A percentile compares a stretch with the other conserved stretches of the same genome.
Conservation (phyloP, 805 yeast genomes). For the Saccharomycopsis capsularis region DNA sequence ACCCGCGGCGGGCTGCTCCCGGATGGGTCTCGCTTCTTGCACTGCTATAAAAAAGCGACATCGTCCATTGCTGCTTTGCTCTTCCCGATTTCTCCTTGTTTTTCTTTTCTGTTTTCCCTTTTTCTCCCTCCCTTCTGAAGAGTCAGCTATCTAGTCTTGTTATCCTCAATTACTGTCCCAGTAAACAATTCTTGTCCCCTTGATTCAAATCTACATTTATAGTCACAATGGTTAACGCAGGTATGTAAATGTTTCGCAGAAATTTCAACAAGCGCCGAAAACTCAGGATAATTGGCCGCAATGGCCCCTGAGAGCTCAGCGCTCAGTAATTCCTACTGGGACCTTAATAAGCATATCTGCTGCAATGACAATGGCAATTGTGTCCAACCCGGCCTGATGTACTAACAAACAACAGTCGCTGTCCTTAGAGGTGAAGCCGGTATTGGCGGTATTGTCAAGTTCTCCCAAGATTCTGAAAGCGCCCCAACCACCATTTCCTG, state of each 20-base stretch:
- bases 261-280: no score
- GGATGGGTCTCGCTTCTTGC: no score
- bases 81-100: no score
- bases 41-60: no score
- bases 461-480: conserved; percentile 73
- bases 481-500: conserved; percentile 82
- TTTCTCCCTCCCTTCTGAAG: not conserved
- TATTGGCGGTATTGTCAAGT: conserved; percentile 80
- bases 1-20: not conserved
- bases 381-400: no score
- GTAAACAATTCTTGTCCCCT: no score
- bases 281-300: no score
- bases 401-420: conserved; percentile 51
- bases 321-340: no score
- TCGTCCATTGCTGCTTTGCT: no score
- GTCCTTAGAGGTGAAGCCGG: conserved; percentile 92
- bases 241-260: conserved; percentile 22
- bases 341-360: no score
- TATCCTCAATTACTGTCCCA: not conserved
- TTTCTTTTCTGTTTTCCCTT: not conserved
- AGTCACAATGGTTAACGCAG: conserved; percentile 29
- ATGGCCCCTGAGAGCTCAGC: no score
- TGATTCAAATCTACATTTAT: not conserved
- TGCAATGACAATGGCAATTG: no score
- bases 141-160: not conserved